Evolutionary conservation across 2,329 filamentous ascomycete genomes (phyloP), one percentile per base, ranked within the genome.

Genomic region (Cercospora zeina): DNA sequence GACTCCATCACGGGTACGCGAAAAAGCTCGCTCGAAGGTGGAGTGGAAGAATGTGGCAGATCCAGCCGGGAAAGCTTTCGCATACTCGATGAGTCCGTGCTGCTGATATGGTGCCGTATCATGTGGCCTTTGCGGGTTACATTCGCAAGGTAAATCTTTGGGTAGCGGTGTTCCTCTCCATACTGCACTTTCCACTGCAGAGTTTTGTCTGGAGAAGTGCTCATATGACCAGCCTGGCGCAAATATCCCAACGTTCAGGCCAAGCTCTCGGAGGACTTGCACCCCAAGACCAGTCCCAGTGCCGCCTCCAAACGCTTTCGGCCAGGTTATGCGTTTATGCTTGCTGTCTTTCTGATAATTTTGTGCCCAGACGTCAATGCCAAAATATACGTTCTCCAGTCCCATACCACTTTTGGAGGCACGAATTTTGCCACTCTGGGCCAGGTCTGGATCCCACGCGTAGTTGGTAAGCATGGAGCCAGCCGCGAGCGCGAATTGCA

Each of bases 191-290:
- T 77, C 74, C 5, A 76, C 67, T 2, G 49, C 63, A 19, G 64
- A 66, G 14, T 68, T 70, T 31, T 72, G 54, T 2, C 60, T 59
- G 13, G 69, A 66, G 37, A 80, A 81, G 58, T 80, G 77, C 63
- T 81, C 79, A 62, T 76, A 80, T 5, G 77, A 75, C 79, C 79
- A 80, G 4, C 77, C 79, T 2, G 79, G 78, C 7, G 76, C 79
- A 65, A 80, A 81, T 0, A 80, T 67, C 3, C 77, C 78, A 36
- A 72, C 74, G n/a, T 75, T 74, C 6, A 78, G 69, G 1, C 74
- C 73, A 4, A 70, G 47, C 11, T 73, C 67, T 1, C 73, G 71
- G 14, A 80, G 72, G 31, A 73, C 75, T 4, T 69, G 63, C 4
- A 80, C 73, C 8, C 77, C 78, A 6, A 76, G 49, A 1, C 77